Conservation (phyloP, 371 early-diverging fungal genomes). For the Phascolomyces articulosus region DNA sequence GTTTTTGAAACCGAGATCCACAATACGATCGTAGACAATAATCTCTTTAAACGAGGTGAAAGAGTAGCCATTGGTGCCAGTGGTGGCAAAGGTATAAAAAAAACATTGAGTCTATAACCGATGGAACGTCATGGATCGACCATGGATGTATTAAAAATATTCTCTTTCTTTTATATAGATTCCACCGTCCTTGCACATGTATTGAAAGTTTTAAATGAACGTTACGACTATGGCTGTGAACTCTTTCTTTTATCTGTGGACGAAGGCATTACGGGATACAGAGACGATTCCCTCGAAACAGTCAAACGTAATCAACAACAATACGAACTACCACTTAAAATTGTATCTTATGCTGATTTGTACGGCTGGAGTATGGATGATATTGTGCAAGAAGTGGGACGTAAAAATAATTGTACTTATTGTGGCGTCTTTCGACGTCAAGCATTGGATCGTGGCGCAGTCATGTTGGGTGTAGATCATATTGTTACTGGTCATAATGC, state of each 20-base stretch:
- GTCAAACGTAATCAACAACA: slow-evolving; percentile 97
- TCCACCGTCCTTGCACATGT: slow-evolving; percentile 99
- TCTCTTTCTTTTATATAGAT: slow-evolving; percentile 57
- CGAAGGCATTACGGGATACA: slow-evolving; percentile 99
- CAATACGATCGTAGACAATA: slow-evolving; percentile 83
- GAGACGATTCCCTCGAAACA: slow-evolving; percentile 99
- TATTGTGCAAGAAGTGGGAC: slow-evolving; percentile 94
- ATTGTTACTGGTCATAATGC: slow-evolving; percentile 99
- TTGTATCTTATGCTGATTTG: slow-evolving; percentile 94
- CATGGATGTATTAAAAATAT: background rate
- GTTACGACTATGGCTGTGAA: slow-evolving; percentile 93
- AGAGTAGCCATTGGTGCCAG: slow-evolving; percentile 97
- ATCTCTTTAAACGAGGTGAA: slow-evolving; percentile 91
- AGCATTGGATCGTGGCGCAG: slow-evolving; percentile 97
- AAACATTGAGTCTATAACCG: background rate
- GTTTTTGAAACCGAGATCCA: slow-evolving; percentile 98
- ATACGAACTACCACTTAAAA: slow-evolving; percentile 91
- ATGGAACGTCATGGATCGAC: background rate
- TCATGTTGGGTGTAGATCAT: slow-evolving; percentile 89
- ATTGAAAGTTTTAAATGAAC: slow-evolving; percentile 93
- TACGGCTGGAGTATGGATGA: slow-evolving; percentile 99
- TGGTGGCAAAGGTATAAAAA: slow-evolving; percentile 91
- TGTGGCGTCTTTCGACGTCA: slow-evolving; percentile 99
- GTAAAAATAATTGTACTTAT: slow-evolving; percentile 99
- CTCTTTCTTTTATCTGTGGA: slow-evolving; percentile 96